Percentiles rank a stretch among this genome's conserved stretches.
Conservation (phyloP, 2,329 filamentous ascomycete species). For the Aspergillus cejpii region DNA sequence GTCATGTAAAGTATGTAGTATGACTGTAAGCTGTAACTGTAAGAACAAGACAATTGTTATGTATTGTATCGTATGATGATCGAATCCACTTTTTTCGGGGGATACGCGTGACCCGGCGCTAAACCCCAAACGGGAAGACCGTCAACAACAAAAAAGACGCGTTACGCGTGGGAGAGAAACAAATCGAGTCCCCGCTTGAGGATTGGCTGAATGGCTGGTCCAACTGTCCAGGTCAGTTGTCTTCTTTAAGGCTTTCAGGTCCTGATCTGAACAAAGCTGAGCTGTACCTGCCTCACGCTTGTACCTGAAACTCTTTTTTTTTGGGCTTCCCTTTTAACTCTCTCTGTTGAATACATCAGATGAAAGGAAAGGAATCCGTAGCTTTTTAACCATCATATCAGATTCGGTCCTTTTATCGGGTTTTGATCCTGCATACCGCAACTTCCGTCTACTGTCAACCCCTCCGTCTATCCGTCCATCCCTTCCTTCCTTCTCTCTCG, state of each 20-base stretch:
- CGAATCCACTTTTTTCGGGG: constrained; percentile 1
- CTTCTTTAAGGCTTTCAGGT: too few relatives aligned
- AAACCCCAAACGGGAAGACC: constrained; percentile 17
- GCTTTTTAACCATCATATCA: background rate
- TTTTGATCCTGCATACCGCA: constrained; percentile 22
- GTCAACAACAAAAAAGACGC: constrained; percentile 32
- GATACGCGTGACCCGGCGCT: constrained; percentile 26
- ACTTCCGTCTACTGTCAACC: constrained; percentile 18
- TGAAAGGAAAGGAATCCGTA: background rate
- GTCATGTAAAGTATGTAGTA: too few relatives aligned
- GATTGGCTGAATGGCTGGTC: constrained; percentile 15
- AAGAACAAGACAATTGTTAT: too few relatives aligned
- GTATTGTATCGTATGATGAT: constrained; percentile 13
- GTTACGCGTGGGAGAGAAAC: constrained; percentile 20
- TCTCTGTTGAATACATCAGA: background rate
- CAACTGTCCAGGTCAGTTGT: too few relatives aligned
- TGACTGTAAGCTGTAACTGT: too few relatives aligned
- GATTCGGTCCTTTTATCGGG: background rate
- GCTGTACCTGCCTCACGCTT: too few relatives aligned
- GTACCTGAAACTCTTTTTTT: background rate
- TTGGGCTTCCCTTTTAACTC: background rate
- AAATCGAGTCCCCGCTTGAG: constrained; percentile 17
- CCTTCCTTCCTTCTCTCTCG: constrained; percentile 15
- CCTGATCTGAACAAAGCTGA: too few relatives aligned
- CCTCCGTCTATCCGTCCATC: constrained; percentile 10